Evolutionary conservation across 257 asterid species (phyloP), one percentile per base, ranked within the genome.

Genomic region (Schizonepeta tenuifolia): DNA sequence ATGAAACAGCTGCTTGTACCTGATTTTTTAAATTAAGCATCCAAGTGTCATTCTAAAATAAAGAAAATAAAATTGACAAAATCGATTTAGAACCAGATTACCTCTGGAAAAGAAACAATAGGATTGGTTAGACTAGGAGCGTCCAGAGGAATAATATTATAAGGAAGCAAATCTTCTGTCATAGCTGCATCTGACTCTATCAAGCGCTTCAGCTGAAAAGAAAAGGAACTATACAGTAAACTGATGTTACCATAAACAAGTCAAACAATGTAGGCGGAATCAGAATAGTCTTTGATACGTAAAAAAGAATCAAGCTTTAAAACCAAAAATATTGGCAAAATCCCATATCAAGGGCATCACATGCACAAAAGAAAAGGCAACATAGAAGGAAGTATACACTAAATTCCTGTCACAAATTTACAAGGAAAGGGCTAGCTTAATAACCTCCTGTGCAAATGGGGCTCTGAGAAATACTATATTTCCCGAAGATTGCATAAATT

Each of bases 101-200:
- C 99, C 99, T 94, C 99, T 9, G 90, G 75, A 62, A 94, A 88
- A 79, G 84, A 85, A 40, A 68, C 88, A 36, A 91, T 90, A 13
- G 88, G 86, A 78, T 91, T 91, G 74, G 99, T 81, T 43, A 87
- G 70, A 41, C 84, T 77, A 75, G 98, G 85, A 75, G 91, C 93
- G 80, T 91, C 99, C 75, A 94, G 80, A 57, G 99, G 99, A 79
- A 94, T 94, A 72, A 94, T 94, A 75, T 94, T 94, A 67, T 87
- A 91, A 17, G 99, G 83, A 67, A 89, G 81, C 79, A 87, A 69
- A 87, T 94, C 99, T 80, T 94, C 98, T n/a, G 87, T 82, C 99
- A 94, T 94, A 47, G 98, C 98, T 68, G 98, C 98, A 88, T 94
- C 99, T 33, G 90, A 84, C 83, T 88, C 93, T 85, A 94, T 91